A percentile compares a stretch with the other conserved stretches of the same genome.
Conservation (phyloP, 495 filamentous ascomycete genomes). For the Penicillium lagena region DNA sequence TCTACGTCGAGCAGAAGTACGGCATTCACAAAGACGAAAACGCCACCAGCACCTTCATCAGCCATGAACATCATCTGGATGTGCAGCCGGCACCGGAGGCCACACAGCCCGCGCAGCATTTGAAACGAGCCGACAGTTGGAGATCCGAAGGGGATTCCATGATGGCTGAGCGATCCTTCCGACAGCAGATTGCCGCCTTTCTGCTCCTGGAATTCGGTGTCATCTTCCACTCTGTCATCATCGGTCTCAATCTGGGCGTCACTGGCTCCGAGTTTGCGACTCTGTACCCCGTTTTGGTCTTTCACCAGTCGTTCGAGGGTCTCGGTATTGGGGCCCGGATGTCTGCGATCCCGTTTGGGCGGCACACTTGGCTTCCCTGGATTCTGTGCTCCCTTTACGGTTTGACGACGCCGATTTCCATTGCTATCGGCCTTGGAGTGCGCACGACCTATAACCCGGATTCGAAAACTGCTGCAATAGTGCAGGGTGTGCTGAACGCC, state of each 20-base stretch:
- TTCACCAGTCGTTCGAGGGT: conserved; percentile 29
- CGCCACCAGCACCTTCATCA: conserved; percentile 12
- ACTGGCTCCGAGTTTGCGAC: conserved; percentile 54
- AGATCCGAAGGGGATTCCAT: not conserved
- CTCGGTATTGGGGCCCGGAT: conserved; percentile 21
- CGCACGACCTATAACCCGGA: conserved; percentile 22
- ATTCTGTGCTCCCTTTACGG: conserved; percentile 23
- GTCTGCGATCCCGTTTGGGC: conserved; percentile 40
- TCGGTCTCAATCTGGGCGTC: conserved; percentile 63
- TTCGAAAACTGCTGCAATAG: conserved; percentile 23
- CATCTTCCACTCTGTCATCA: conserved; percentile 66
- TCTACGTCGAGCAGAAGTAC: conserved; percentile 45
- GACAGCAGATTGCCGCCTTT: conserved; percentile 29
- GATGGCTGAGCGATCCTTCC: conserved; percentile 13
- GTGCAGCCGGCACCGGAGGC: not conserved
- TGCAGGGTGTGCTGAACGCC: conserved; percentile 25
- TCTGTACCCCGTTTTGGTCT: conserved; percentile 60
- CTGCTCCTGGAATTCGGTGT: conserved; percentile 61
- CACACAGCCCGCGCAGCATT: not conserved
- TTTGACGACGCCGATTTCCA: conserved; percentile 26
- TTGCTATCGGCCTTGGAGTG: conserved; percentile 28
- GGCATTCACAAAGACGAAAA: conserved; percentile 26
- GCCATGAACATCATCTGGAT: conserved; percentile 2
- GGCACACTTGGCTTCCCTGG: conserved; percentile 22
- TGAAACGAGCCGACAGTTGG: not conserved